phyloP scores from a whole-genome alignment of 805 yeast genomes.

The Nakazawaea wickerhamii region DNA sequence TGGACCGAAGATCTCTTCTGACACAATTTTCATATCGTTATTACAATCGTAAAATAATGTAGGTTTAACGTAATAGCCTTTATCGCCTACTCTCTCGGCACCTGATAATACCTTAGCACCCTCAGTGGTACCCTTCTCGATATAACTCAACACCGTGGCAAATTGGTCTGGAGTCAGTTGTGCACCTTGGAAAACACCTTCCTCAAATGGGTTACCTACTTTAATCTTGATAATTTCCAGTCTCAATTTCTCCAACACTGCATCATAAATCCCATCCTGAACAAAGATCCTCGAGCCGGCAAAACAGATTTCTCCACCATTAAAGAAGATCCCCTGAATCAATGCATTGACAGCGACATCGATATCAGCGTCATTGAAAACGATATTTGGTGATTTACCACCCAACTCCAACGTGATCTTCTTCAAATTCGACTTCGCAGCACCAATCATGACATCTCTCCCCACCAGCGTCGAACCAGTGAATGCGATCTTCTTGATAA shows the following conservation, averaged over 20 bases:
- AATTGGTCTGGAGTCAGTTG: slow-evolving; percentile 67
- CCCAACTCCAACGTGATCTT: slow-evolving; percentile 78
- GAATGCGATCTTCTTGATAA: slow-evolving; percentile 69
- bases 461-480: slow-evolving; percentile 80
- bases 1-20: slow-evolving; percentile 78
- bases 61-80: slow-evolving; percentile 71
- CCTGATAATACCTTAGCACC: slow-evolving; percentile 67
- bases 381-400: slow-evolving; percentile 76
- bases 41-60: slow-evolving; percentile 65
- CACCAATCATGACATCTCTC: slow-evolving; percentile 60
- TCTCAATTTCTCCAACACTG: slow-evolving; percentile 52
- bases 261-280: slow-evolving; percentile 67
- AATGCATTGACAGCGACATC: slow-evolving; percentile 43
- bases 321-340: slow-evolving; percentile 64
- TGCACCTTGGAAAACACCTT: slow-evolving; percentile 66
- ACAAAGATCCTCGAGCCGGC: slow-evolving; percentile 77
- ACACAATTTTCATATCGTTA: slow-evolving; percentile 55
- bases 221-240: slow-evolving; percentile 52
- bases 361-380: slow-evolving; percentile 62
- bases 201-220: slow-evolving; percentile 72
- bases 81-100: slow-evolving; percentile 57
- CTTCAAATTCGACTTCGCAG: slow-evolving; percentile 65
- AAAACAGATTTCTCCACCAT: slow-evolving; percentile 79
- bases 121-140: slow-evolving; percentile 59
- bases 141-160: slow-evolving; percentile 61